Conservation (phyloP, 2,329 filamentous ascomycete species). For the Ophiostoma fasciatum region DNA sequence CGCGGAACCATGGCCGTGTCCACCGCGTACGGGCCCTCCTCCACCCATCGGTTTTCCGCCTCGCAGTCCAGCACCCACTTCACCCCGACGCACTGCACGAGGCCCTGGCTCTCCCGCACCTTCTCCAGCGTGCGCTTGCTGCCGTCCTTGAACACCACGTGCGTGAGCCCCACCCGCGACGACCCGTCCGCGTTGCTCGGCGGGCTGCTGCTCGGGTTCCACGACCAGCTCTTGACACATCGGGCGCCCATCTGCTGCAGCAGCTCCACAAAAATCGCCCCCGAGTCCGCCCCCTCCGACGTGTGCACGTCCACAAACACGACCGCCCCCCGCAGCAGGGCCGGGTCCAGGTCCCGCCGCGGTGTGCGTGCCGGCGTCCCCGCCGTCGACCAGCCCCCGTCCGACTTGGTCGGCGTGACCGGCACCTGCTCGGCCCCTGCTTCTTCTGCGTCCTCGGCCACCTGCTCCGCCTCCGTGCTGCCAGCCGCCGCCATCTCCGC, state of each 20-base stretch:
- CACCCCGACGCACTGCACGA: slow-evolving; percentile 75
- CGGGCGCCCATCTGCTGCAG: slow-evolving; percentile 69
- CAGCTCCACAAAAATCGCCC: slow-evolving; percentile 61
- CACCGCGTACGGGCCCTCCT: slow-evolving; percentile 54
- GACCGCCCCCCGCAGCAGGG: slow-evolving; percentile 52
- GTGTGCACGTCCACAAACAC: slow-evolving; percentile 78
- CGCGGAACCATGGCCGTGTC: slow-evolving; percentile 54
- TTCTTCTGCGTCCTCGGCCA: not conserved
- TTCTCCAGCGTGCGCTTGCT: slow-evolving; percentile 69
- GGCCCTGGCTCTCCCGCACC: slow-evolving; percentile 53
- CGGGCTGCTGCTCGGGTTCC: slow-evolving; percentile 39
- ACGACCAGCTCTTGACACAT: slow-evolving; percentile 62
- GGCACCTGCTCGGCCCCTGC: too few species aligned
- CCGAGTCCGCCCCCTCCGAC: slow-evolving; percentile 66
- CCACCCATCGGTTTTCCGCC: slow-evolving; percentile 60
- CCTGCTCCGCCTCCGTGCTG: slow-evolving; percentile 5
- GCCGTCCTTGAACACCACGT: slow-evolving; percentile 84
- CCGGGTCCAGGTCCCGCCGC: slow-evolving; percentile 35
- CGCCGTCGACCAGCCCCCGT: slow-evolving; percentile 34
- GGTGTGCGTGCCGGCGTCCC: slow-evolving; percentile 43
- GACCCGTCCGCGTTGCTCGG: slow-evolving; percentile 17
- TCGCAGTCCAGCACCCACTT: slow-evolving; percentile 82
- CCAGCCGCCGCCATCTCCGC: slow-evolving; percentile 11
- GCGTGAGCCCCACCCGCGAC: slow-evolving; percentile 59
- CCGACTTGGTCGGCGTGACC: slow-evolving; percentile 32